A percentile compares a stretch with the other conserved stretches of the same genome.
Evolutionary conservation across 2,329 filamentous ascomycete species (phyloP).

Genomic region (Aureobasidium vineae): DNA sequence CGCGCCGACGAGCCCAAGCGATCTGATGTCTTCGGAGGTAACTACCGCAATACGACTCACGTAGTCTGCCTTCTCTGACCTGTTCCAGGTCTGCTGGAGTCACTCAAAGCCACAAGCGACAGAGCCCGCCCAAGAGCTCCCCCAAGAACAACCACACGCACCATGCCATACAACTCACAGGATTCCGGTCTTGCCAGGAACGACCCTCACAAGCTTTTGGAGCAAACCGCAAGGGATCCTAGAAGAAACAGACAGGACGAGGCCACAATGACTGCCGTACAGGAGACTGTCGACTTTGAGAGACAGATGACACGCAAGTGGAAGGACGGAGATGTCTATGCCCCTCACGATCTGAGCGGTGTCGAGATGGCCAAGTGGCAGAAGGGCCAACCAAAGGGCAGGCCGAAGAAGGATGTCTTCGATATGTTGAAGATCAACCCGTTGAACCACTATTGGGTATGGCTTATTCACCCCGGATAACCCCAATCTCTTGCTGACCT

Average conservation of each 20-base stretch:
- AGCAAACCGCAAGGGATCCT: background rate
- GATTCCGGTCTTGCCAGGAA: background rate
- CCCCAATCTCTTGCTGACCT: background rate
- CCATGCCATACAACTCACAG: background rate
- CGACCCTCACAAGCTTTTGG: background rate
- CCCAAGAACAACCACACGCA: background rate
- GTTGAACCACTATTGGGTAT: conserved; percentile 80
- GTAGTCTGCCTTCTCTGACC: background rate
- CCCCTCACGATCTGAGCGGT: conserved; percentile 79
- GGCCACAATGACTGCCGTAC: conserved; percentile 18
- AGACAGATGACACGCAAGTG: conserved; percentile 68
- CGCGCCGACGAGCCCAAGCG: conserved; percentile 10
- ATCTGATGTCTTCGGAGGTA: conserved; percentile 7
- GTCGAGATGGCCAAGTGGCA: conserved; percentile 81
- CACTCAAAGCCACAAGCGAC: background rate
- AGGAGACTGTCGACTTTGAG: conserved; percentile 52
- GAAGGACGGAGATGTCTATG: conserved; percentile 79
- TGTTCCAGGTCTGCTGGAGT: conserved; percentile 1
- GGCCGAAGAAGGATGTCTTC: conserved; percentile 62
- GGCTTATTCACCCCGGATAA: conserved; percentile 35
- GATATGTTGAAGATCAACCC: conserved; percentile 79
- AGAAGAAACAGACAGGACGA: background rate
- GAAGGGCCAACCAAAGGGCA: conserved; percentile 53
- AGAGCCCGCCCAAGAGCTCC: background rate
- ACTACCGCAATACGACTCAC: background rate